phyloP scores from a whole-genome alignment of 2,329 filamentous ascomycete genomes.

The Stemphylium lycopersici region DNA sequence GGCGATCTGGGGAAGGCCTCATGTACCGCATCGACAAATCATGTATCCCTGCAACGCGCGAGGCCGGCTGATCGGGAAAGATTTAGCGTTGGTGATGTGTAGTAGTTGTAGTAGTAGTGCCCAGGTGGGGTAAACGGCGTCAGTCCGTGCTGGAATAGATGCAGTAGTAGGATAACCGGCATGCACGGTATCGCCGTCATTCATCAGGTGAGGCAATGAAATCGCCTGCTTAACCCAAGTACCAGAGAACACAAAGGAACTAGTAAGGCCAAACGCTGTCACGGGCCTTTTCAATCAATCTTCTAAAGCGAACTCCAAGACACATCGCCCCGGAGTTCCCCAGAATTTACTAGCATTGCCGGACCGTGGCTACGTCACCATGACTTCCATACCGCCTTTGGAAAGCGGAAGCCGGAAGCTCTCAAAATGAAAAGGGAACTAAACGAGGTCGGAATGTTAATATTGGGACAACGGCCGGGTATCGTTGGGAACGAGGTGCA shows the following conservation, averaged over 20 bases:
- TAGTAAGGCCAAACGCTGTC: not conserved
- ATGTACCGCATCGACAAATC: not conserved
- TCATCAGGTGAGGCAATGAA: not conserved
- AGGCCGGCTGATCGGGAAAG: too few species aligned
- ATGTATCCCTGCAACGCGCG: not conserved
- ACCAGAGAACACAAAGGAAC: not conserved
- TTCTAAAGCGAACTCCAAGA: not conserved
- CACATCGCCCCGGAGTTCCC: not conserved
- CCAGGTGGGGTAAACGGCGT: too few species aligned
- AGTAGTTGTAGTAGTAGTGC: not conserved
- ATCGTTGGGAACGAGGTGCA: not conserved
- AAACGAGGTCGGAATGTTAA: not conserved
- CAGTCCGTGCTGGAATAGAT: too few species aligned
- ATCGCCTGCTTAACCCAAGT: not conserved
- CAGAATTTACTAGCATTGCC: not conserved
- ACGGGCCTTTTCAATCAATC: not conserved
- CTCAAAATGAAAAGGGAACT: not conserved
- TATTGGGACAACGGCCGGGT: not conserved
- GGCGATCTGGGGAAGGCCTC: conserved; percentile 1
- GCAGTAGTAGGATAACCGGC: not conserved
- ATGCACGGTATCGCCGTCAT: not conserved
- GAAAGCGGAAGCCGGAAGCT: too few species aligned
- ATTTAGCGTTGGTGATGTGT: not conserved
- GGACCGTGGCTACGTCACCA: not conserved
- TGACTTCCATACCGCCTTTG: not conserved